Evolutionary conservation across 306 rosid species (phyloP).

Genomic region (Fragaria ananassa): DNA sequence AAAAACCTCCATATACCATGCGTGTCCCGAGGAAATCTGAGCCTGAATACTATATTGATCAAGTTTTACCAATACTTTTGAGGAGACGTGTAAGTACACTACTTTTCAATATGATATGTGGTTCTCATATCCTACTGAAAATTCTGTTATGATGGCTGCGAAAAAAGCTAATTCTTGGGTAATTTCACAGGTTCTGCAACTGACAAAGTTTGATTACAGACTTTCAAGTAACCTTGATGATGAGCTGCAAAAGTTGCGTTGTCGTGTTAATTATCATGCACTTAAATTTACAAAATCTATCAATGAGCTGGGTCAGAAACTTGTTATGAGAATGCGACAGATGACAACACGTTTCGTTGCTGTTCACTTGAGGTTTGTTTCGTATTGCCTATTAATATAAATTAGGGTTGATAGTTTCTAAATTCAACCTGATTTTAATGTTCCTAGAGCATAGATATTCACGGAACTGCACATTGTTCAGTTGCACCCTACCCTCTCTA

Average conservation of each 20-base stretch:
- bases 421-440: conserved; percentile 23
- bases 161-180: conserved; percentile 19
- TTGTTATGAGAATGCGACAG: conserved; percentile 73
- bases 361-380: conserved; percentile 86
- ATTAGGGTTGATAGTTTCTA: conserved; percentile 6
- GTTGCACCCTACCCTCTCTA: neutral
- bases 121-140: neutral
- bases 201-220: conserved; percentile 96
- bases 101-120: neutral
- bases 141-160: neutral
- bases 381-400: neutral
- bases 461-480: neutral
- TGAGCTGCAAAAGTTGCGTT: conserved; percentile 83
- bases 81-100: conserved; percentile 68
- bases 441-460: conserved; percentile 13
- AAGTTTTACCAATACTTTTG: conserved; percentile 88
- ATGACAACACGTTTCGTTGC: conserved; percentile 79
- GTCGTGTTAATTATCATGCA: conserved; percentile 96
- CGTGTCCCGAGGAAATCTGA: conserved; percentile 98
- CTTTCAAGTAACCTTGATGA: conserved; percentile 84
- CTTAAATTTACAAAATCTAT: conserved; percentile 85
- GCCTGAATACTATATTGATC: conserved; percentile 94
- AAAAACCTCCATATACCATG: conserved; percentile 97
- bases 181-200: conserved; percentile 76
- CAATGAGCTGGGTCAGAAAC: conserved; percentile 63